Percentiles rank a stretch among this genome's conserved stretches.
phyloP scores from a whole-genome alignment of 768 basidiomycete genomes.

The Xerocomellus dryophilus region DNA sequence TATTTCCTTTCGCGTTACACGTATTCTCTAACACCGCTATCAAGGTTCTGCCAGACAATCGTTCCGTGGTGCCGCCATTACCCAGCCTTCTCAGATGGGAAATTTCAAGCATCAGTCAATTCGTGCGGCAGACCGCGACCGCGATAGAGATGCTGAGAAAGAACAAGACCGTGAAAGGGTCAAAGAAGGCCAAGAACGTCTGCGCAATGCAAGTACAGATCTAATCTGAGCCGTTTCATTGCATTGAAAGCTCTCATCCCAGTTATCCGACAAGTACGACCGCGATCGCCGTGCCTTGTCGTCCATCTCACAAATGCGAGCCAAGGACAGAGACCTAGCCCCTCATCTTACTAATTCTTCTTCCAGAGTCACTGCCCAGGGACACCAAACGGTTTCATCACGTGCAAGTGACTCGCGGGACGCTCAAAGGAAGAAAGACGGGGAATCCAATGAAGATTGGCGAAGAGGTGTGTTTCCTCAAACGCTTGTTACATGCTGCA shows the following conservation, averaged over 20 bases:
- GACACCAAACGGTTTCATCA: conserved; percentile 35
- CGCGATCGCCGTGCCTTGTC: conserved; percentile 66
- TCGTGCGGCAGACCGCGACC: conserved; percentile 60
- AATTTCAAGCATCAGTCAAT: conserved; percentile 88
- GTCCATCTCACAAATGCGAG: conserved; percentile 47
- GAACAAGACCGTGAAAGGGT: conserved; percentile 59
- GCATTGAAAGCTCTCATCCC: conserved; percentile 4
- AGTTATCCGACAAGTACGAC: conserved; percentile 89
- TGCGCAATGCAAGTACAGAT: conserved; percentile 56
- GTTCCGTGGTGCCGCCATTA: conserved; percentile 59
- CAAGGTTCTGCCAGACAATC: conserved; percentile 59
- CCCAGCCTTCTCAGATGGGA: conserved; percentile 90
- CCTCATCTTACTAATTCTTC: conserved; percentile 53
- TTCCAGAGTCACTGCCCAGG: conserved; percentile 39
- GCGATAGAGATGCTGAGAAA: conserved; percentile 44
- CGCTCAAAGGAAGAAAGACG: conserved; percentile 59
- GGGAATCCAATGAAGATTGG: conserved; percentile 81
- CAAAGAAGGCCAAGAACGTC: conserved; percentile 73
- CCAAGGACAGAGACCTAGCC: conserved; percentile 65
- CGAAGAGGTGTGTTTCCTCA: conserved; percentile 58
- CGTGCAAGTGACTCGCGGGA: conserved; percentile 62
- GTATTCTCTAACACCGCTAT: conserved; percentile 17
- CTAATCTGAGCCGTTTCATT: neutral
- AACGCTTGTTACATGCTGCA: neutral
- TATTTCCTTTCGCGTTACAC: conserved; percentile 5